Conservation (phyloP, 306 rosid genomes). For the Quercus rubra region DNA sequence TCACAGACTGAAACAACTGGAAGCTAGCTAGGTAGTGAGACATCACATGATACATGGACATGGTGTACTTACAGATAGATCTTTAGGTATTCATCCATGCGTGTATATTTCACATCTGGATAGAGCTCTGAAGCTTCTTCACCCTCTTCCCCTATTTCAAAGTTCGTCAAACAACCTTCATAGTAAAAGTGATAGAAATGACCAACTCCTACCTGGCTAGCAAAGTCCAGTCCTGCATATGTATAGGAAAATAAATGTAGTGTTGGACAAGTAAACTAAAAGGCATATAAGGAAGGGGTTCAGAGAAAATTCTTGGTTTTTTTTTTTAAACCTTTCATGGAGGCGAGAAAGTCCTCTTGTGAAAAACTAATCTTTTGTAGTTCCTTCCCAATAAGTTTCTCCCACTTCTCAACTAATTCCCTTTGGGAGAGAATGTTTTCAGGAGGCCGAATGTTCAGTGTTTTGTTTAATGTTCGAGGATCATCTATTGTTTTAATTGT, state of each 20-base stretch:
- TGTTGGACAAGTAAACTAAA: too few relatives aligned
- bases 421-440: constrained; percentile 66
- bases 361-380: constrained; percentile 48
- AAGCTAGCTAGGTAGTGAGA: too few relatives aligned
- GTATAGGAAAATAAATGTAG: too few relatives aligned
- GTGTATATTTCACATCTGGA: constrained; percentile 73
- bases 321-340: constrained; percentile 50
- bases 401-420: constrained; percentile 67
- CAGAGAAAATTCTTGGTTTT: background rate
- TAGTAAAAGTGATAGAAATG: constrained; percentile 75
- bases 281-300: background rate
- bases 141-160: constrained; percentile 57
- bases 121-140: constrained; percentile 85
- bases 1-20: too few relatives aligned
- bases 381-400: constrained; percentile 47
- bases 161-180: constrained; percentile 73
- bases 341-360: constrained; percentile 51
- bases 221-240: constrained; percentile 45
- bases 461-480: constrained; percentile 75
- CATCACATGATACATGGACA: too few relatives aligned
- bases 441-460: constrained; percentile 68
- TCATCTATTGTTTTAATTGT: constrained; percentile 73
- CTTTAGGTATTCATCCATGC: constrained; percentile 62
- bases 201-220: constrained; percentile 53
- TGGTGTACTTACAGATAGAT: constrained; percentile 16